Evolutionary conservation across 345 rosid species (phyloP), one percentile per base, ranked within the genome.

Genomic region (Ceriops zippeliana): DNA sequence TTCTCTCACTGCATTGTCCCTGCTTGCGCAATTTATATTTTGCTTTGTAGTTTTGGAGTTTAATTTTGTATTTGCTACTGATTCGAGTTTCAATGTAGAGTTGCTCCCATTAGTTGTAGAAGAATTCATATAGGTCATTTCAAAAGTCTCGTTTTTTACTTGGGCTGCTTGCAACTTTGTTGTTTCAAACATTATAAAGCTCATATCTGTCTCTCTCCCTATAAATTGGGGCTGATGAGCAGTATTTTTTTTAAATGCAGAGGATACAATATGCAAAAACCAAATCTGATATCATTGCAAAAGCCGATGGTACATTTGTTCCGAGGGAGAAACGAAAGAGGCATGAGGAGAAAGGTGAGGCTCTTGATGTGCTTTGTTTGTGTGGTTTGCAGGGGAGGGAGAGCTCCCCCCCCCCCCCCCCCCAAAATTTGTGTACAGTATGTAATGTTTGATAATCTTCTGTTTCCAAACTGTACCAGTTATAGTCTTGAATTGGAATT

Each of bases 301-400:
- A 90, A 82, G 97, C 97, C 5, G 98, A 96, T 82, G 99, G 99
- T 57, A 89, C 97, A 1, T 96, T 96, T 85, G 96, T 89, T 76
- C 98, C 96, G 26, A 86, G 97, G 46, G 98, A 96, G 85, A 96
- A 92, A 64, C 71, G 98, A 56, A 96, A 92, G 88, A 87, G 90
- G 75, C 97, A 89, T 5, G 98, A 96, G 54, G 99, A 96, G 67
- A 96, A 86, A 84, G 98, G 99, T 91, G 69, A 52, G 56, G 32
- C 53, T 7, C 62, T 38, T 51, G 19, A 52, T 52, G 7, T 47
- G n/a, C 17, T 63, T 5, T 34, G 35, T 63, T 27, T 26, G 6
- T 24, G 7, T 46, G 59, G 17, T 26, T 16, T 21, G 30, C 4
- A 22, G 5, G 49, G 16, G 17, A 3, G 49, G 16, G 17, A 0